Conservation (phyloP, 345 rosid genomes). For the Eucalyptus cloeziana region DNA sequence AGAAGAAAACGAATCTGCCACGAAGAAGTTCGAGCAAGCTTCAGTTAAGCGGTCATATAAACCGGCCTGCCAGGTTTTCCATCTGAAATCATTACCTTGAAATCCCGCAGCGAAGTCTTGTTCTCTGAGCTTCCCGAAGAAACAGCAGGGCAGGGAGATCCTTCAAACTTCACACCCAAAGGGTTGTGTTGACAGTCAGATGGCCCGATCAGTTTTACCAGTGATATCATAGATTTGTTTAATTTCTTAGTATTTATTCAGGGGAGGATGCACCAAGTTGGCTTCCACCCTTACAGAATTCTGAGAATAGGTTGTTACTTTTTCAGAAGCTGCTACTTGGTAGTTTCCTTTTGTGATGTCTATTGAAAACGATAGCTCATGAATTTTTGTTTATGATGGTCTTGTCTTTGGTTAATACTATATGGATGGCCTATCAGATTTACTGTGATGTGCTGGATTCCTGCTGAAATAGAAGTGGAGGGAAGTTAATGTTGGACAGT, state of each 20-base stretch:
- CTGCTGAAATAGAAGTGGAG: not conserved
- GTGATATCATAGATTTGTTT: not conserved
- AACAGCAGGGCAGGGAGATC: not conserved
- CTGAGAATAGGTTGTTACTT: not conserved
- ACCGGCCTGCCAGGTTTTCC: constrained; percentile 86
- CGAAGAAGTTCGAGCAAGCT: constrained; percentile 76
- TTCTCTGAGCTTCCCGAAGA: not conserved
- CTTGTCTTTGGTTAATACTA: not conserved
- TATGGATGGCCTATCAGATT: not conserved
- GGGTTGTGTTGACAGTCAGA: not conserved
- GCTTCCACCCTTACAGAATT: not conserved
- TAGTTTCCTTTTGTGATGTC: not conserved
- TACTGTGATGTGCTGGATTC: not conserved
- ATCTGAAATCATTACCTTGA: constrained; percentile 44
- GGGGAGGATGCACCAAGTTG: not conserved
- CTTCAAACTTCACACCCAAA: not conserved
- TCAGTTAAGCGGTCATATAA: constrained; percentile 42
- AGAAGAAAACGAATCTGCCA: constrained; percentile 56
- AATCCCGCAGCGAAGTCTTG: not conserved
- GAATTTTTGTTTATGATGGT: not conserved
- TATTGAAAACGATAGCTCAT: not conserved
- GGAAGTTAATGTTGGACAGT: not conserved
- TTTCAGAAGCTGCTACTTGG: not conserved
- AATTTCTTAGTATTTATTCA: not conserved
- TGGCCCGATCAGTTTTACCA: not conserved